Percentiles rank a stretch among this genome's conserved stretches.
phyloP scores from a whole-genome alignment of 495 filamentous ascomycete species.

The Cercophora scortea region DNA sequence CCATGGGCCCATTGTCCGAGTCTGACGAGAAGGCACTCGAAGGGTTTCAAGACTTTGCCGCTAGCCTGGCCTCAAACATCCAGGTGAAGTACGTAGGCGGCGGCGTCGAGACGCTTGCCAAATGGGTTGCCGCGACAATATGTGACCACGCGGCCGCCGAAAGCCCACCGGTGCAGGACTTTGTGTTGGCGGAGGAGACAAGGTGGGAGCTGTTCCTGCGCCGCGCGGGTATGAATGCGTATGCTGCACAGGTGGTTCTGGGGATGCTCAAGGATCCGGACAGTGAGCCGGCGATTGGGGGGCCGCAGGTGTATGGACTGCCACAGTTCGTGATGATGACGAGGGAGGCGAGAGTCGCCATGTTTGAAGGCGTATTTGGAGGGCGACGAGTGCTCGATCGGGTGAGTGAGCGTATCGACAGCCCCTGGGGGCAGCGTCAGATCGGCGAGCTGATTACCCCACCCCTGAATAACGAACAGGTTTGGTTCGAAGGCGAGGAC shows the following conservation, averaged over 20 bases:
- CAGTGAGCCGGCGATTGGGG: slow-evolving; percentile 9
- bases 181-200: slow-evolving; percentile 44
- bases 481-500: no score
- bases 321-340: slow-evolving; percentile 52
- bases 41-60: slow-evolving; percentile 47
- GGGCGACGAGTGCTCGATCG: slow-evolving; percentile 44
- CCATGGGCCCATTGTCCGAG: slow-evolving; percentile 26
- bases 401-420: slow-evolving; percentile 33
- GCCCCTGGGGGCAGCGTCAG: slow-evolving; percentile 19
- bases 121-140: slow-evolving; percentile 49
- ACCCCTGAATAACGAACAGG: no score
- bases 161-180: slow-evolving; percentile 15
- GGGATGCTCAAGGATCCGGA: slow-evolving; percentile 36
- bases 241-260: slow-evolving; percentile 66
- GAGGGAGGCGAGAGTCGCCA: slow-evolving; percentile 30
- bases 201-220: slow-evolving; percentile 69
- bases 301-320: slow-evolving; percentile 35
- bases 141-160: slow-evolving; percentile 24
- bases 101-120: slow-evolving; percentile 46
- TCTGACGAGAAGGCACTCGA: slow-evolving; percentile 46
- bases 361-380: slow-evolving; percentile 43
- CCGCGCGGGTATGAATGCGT: slow-evolving; percentile 69
- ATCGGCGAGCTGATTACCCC: no score
- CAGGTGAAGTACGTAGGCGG: slow-evolving; percentile 49
- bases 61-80: slow-evolving; percentile 32